These are phyloP conservation scores for Ceratonia siliqua DNA, from an alignment of 306 rosid species.

Conservation along the genomic window DNA sequence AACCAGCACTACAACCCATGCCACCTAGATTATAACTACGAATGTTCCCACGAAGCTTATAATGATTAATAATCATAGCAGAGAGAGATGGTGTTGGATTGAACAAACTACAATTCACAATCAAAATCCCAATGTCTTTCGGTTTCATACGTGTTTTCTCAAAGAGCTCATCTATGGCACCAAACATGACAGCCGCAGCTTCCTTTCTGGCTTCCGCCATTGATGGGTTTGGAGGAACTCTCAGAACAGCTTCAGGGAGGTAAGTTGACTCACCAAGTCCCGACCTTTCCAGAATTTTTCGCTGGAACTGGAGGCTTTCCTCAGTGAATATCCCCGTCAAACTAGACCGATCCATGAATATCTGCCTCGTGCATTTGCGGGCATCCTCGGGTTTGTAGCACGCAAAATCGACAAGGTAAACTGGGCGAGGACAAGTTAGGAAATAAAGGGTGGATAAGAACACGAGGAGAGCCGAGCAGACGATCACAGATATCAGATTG, in stretches of 20 bases:
- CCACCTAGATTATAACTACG: slow-evolving; percentile 61
- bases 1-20: slow-evolving; percentile 77
- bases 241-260: slow-evolving; percentile 60
- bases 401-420: slow-evolving; percentile 64
- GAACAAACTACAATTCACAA: slow-evolving; percentile 70
- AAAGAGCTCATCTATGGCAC: slow-evolving; percentile 60
- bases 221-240: slow-evolving; percentile 60
- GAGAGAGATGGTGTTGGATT: slow-evolving; percentile 66
- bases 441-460: slow-evolving; percentile 54
- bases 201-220: slow-evolving; percentile 65
- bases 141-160: slow-evolving; percentile 52
- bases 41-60: slow-evolving; percentile 60
- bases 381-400: slow-evolving; percentile 66
- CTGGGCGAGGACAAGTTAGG: slow-evolving; percentile 47
- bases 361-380: slow-evolving; percentile 51
- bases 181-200: slow-evolving; percentile 61
- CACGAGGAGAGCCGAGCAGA: slow-evolving; percentile 51
- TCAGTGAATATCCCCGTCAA: slow-evolving; percentile 45
- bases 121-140: slow-evolving; percentile 58
- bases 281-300: slow-evolving; percentile 60
- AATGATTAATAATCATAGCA: slow-evolving; percentile 63
- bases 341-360: slow-evolving; percentile 52
- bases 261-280: slow-evolving; percentile 68
- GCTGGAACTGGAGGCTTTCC: slow-evolving; percentile 54
- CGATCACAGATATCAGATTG: slow-evolving; percentile 48